phyloP scores from a whole-genome alignment of 1,284 basidiomycete species.

The Serendipita sp. region DNA sequence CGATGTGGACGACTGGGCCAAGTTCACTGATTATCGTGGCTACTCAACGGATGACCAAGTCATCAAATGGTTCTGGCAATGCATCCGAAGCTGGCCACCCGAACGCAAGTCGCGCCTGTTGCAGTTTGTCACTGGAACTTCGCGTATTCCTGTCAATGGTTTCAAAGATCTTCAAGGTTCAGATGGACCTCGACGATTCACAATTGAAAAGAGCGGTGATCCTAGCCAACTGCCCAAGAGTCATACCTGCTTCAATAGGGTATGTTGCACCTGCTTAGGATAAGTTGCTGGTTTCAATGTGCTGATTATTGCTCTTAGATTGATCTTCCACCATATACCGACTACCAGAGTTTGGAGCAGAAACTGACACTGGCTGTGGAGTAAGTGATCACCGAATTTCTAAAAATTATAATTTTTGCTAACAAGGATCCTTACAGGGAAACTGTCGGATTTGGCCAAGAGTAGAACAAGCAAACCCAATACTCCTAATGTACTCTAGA shows the following conservation, averaged over 20 bases:
- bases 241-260: constrained; percentile 33
- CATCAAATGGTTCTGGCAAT: constrained; percentile 54
- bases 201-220: constrained; percentile 40
- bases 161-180: constrained; percentile 50
- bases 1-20: constrained; percentile 61
- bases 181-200: constrained; percentile 39
- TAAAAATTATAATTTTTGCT: neutral
- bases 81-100: constrained; percentile 40
- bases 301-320: constrained; percentile 12
- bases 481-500: neutral
- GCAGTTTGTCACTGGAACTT: constrained; percentile 47
- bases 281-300: neutral
- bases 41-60: constrained; percentile 28
- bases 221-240: constrained; percentile 31
- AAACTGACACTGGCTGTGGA: constrained; percentile 35
- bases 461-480: neutral
- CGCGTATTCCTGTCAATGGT: constrained; percentile 44
- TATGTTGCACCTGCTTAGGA: constrained; percentile 13
- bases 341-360: constrained; percentile 32
- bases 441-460: constrained; percentile 10
- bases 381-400: constrained; percentile 9
- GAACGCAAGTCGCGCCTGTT: constrained; percentile 41
- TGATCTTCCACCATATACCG: constrained; percentile 34
- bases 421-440: constrained; percentile 2
- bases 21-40: constrained; percentile 49